phyloP scores from a whole-genome alignment of 768 basidiomycete genomes.

The Jaapia argillacea region DNA sequence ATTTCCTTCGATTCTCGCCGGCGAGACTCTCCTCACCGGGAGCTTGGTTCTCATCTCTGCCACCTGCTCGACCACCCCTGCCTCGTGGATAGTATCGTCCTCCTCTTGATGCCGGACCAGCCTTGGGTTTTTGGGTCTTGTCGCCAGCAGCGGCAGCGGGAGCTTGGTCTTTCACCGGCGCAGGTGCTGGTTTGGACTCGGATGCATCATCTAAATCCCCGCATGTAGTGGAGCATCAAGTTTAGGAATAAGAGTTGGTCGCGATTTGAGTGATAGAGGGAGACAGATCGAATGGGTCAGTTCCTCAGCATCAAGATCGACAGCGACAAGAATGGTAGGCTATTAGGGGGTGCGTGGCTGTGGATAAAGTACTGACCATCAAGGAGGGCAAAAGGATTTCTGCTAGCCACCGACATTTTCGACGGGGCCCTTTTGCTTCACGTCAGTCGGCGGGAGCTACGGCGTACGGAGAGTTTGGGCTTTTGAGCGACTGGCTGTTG shows the following conservation, averaged over 20 bases:
- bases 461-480: constrained; percentile 10
- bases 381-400: constrained; percentile 79
- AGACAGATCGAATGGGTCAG: no score
- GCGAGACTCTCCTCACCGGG: constrained; percentile 25
- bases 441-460: constrained; percentile 14
- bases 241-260: no score
- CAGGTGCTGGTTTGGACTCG: no score
- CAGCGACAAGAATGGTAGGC: no score
- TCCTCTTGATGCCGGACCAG: constrained; percentile 48
- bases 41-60: constrained; percentile 26
- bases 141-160: constrained; percentile 29
- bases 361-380: constrained; percentile 65
- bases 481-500: no score
- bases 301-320: background rate
- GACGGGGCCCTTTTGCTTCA: constrained; percentile 48
- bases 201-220: background rate
- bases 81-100: constrained; percentile 68
- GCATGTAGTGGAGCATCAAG: constrained; percentile 2
- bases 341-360: no score
- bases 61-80: constrained; percentile 32
- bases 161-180: constrained; percentile 4
- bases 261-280: constrained; percentile 27
- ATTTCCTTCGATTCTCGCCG: constrained; percentile 22
- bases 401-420: constrained; percentile 85
- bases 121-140: constrained; percentile 15